Evolutionary conservation across 2,329 filamentous ascomycete species (phyloP).

Genomic region (Colletotrichum zoysiae): DNA sequence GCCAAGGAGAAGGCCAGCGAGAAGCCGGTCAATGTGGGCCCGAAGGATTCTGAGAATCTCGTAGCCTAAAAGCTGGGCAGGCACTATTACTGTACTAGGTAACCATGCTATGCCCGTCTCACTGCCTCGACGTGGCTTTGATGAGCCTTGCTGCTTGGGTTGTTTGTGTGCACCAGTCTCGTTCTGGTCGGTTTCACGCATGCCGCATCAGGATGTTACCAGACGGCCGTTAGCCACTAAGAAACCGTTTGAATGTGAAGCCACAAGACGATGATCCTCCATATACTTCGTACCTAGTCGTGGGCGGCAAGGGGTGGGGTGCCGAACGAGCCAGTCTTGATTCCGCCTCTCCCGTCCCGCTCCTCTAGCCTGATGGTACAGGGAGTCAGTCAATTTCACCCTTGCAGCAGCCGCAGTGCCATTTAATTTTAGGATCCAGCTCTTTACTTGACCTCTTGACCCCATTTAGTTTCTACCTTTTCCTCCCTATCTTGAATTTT

Average conservation of each 20-base stretch:
- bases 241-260: background rate
- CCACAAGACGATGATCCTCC: conserved; percentile 31
- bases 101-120: background rate
- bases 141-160: background rate
- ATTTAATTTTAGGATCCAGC: conserved; percentile 20
- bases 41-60: conserved; percentile 26
- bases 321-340: conserved; percentile 9
- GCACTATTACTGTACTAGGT: background rate
- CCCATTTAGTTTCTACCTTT: background rate
- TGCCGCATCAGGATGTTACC: conserved; percentile 14
- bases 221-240: conserved; percentile 18
- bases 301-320: conserved; percentile 31
- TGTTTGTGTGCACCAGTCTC: conserved; percentile 3
- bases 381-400: conserved; percentile 5
- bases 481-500: background rate
- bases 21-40: conserved; percentile 20
- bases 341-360: conserved; percentile 20
- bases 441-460: background rate
- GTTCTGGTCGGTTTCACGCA: conserved; percentile 5
- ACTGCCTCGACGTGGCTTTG: conserved; percentile 3
- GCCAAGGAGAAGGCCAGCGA: background rate
- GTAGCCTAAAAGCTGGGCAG: background rate
- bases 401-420: background rate
- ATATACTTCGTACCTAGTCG: background rate
- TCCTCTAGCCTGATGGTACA: conserved; percentile 18